Evolutionary conservation across 1,284 basidiomycete genomes (phyloP), one percentile per base, ranked within the genome.

Genomic region (Apiotrichum montevideense): DNA sequence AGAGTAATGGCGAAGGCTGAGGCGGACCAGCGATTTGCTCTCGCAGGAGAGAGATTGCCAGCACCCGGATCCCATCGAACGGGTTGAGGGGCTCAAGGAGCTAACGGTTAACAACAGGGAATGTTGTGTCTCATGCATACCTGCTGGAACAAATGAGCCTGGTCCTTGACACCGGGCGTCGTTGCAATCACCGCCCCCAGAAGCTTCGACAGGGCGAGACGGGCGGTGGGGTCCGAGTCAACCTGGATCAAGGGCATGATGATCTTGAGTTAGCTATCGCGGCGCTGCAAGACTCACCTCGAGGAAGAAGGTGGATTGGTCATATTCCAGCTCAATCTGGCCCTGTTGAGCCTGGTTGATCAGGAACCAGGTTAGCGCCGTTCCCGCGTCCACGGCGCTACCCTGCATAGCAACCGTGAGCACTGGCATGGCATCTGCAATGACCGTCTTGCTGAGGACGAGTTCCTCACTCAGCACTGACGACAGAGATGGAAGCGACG

Each of bases 61-160:
- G 59, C 10, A 71, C 57, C n/a, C 70, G 61, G 33, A 73, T 57
- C 10, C 62, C 61, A 8, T 71, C 66, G 57, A 71, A 74, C 1
- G 70, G 71, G 54, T 73, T 71, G 3, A 59, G 54, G 11, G 69
- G 68, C 45, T 73, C 71, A 14, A 72, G 51, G 4, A 73, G 58
- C 67, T 71, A 56, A 45, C 15, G 13, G 37, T 9, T 39, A 39
- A 39, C 3, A 35, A 35, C 21, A 21, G 34, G n/a, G n/a, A 35
- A 47, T 11, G 11, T 35, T n/a, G 35, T 59, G 54, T 59, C 37
- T 39, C 0, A 29, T 6, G 35, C n/a, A 35, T 8, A 69, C 69
- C 48, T 68, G 68, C 54, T 66, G 63, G 44, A 64, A 63, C 1
- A 72, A 60, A 13, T 63, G 42, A 32, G 68, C 59, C 48, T 68